Evolutionary conservation across 192 early-diverging fungal species (phyloP).

Genomic region (Funneliformis geosporum): DNA sequence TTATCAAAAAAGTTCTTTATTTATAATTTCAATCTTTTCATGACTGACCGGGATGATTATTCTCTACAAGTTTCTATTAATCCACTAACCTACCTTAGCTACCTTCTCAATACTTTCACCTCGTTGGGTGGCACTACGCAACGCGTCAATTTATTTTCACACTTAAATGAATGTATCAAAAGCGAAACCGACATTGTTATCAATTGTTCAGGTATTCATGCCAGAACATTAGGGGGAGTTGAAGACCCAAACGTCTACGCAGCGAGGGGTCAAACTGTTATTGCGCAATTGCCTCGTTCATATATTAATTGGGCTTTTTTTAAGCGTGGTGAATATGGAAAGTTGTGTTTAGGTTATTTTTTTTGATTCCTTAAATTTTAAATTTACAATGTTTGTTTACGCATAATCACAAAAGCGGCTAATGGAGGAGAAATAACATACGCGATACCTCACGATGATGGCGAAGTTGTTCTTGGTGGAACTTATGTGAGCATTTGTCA

Average conservation of each 20-base stretch:
- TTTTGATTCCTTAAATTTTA: neutral
- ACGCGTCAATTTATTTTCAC: conserved; percentile 38
- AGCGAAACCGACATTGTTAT: conserved; percentile 59
- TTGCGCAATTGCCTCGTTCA: conserved; percentile 63
- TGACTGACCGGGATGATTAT: neutral
- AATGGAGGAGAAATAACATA: conserved; percentile 55
- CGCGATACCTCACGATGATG: conserved; percentile 76
- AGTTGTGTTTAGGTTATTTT: neutral
- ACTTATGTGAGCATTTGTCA: conserved; percentile 39
- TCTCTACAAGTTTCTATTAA: conserved; percentile 58
- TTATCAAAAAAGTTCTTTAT: conserved; percentile 2
- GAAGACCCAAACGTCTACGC: conserved; percentile 72
- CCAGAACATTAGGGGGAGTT: conserved; percentile 68
- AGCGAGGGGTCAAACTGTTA: conserved; percentile 77
- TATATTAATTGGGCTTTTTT: conserved; percentile 57
- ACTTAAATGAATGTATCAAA: conserved; percentile 54
- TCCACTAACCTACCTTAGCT: conserved; percentile 64
- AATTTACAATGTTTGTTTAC: neutral
- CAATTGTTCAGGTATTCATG: conserved; percentile 81
- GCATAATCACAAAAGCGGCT: neutral
- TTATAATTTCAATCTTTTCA: conserved; percentile 1
- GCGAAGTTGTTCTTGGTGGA: conserved; percentile 72
- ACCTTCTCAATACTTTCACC: conserved; percentile 53
- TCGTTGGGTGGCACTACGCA: conserved; percentile 53
- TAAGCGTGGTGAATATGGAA: conserved; percentile 42